Evolutionary conservation across 2,329 filamentous ascomycete genomes (phyloP).

Genomic region (Aureobasidium zeae): DNA sequence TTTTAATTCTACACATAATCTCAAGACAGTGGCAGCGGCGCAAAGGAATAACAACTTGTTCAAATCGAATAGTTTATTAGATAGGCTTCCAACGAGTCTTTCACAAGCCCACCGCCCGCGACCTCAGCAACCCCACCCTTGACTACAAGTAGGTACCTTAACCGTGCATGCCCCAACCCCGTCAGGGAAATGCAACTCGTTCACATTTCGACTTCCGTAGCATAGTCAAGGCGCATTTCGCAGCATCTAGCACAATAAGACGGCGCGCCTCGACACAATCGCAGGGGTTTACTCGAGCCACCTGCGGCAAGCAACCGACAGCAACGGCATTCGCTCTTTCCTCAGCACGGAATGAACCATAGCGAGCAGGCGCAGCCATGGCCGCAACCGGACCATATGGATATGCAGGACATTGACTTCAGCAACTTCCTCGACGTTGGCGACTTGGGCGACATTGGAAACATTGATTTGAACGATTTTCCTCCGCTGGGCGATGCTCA

Average conservation of each 20-base stretch:
- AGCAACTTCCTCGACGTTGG: conserved; percentile 34
- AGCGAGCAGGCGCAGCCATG: conserved; percentile 26
- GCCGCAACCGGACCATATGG: conserved; percentile 33
- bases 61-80: too few species aligned
- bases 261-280: background rate
- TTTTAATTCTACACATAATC: too few species aligned
- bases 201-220: too few species aligned
- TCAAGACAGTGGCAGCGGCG: too few species aligned
- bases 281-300: conserved; percentile 14
- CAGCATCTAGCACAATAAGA: conserved; percentile 2
- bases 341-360: conserved; percentile 22
- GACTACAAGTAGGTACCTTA: too few species aligned
- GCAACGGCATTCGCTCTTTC: conserved; percentile 4
- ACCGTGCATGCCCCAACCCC: too few species aligned
- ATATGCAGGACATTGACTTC: conserved; percentile 34
- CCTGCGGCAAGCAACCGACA: conserved; percentile 19
- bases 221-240: conserved; percentile 3
- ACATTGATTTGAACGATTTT: conserved; percentile 27
- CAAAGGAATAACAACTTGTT: too few species aligned
- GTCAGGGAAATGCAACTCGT: background rate
- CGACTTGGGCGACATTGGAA: conserved; percentile 36
- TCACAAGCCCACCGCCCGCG: too few species aligned
- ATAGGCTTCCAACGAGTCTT: too few species aligned
- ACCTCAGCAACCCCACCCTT: too few species aligned
- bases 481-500: conserved; percentile 17